Conservation (phyloP, 2,329 filamentous ascomycete genomes). For the Myriangium duriaei region DNA sequence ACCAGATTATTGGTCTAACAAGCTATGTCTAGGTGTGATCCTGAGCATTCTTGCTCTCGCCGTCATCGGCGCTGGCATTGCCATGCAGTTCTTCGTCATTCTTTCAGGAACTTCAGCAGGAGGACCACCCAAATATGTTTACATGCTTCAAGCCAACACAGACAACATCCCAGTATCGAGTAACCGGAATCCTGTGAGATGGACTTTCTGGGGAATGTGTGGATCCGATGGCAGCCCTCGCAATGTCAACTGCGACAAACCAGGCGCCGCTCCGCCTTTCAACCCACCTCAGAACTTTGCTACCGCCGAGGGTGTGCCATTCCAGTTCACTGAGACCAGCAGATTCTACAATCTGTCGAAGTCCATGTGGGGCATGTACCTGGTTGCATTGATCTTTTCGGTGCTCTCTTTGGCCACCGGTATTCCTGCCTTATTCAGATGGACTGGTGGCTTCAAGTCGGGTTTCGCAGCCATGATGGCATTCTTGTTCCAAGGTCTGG, state of each 20-base stretch:
- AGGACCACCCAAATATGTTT: constrained; percentile 58
- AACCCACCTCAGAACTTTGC: constrained; percentile 50
- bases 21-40: constrained; percentile 24
- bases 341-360: constrained; percentile 76
- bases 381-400: constrained; percentile 73
- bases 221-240: constrained; percentile 40
- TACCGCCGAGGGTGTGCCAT: constrained; percentile 40
- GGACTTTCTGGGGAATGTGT: constrained; percentile 86
- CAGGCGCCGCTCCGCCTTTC: constrained; percentile 53
- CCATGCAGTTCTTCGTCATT: constrained; percentile 54
- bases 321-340: constrained; percentile 42
- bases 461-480: constrained; percentile 46
- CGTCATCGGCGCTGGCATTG: constrained; percentile 47
- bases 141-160: constrained; percentile 75
- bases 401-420: constrained; percentile 53
- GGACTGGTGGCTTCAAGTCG: constrained; percentile 56
- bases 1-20: neutral
- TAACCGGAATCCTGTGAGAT: constrained; percentile 51
- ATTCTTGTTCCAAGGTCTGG: constrained; percentile 56
- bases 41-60: constrained; percentile 47
- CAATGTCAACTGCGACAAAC: constrained; percentile 48
- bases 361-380: constrained; percentile 84
- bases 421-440: constrained; percentile 57
- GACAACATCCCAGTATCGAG: constrained; percentile 43
- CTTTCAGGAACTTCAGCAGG: constrained; percentile 44